phyloP scores from a whole-genome alignment of 768 basidiomycete species.

The Psilocybe cyanescens region DNA sequence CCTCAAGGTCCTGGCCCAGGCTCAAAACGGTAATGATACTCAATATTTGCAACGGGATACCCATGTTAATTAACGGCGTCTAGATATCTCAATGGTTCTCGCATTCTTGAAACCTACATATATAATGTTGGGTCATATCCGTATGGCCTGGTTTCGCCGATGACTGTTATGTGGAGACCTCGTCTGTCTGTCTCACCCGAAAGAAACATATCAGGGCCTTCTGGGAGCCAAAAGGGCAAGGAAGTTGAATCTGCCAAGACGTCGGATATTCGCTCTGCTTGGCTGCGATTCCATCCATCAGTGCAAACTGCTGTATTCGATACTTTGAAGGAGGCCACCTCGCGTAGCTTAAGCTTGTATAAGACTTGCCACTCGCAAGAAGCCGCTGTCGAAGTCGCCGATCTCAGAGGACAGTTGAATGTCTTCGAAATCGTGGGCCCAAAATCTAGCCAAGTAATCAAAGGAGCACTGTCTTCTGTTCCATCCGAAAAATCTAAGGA shows the following conservation, averaged over 20 bases:
- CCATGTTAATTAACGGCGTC: not conserved
- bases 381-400: slow-evolving; percentile 64
- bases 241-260: not conserved
- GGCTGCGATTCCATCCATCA: slow-evolving; percentile 83
- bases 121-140: slow-evolving; percentile 73
- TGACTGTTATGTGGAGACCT: slow-evolving; percentile 76
- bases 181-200: slow-evolving; percentile 19
- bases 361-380: slow-evolving; percentile 23
- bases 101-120: slow-evolving; percentile 66
- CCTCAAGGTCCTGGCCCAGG: slow-evolving; percentile 64
- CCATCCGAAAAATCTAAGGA: slow-evolving; percentile 52
- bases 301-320: slow-evolving; percentile 61
- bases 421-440: slow-evolving; percentile 92
- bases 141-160: slow-evolving; percentile 68
- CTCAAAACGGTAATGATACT: slow-evolving; percentile 55
- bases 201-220: not conserved
- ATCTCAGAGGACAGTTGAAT: slow-evolving; percentile 73
- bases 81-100: slow-evolving; percentile 70
- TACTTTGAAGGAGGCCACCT: slow-evolving; percentile 55
- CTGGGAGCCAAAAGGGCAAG: not conserved
- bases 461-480: slow-evolving; percentile 60
- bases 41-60: not conserved
- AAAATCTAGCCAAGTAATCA: slow-evolving; percentile 74
- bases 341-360: slow-evolving; percentile 34
- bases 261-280: slow-evolving; percentile 48